These are phyloP conservation scores for Ceratobasidium sp. DNA, from an alignment of 1,284 basidiomycete species.

Conservation along the genomic window DNA sequence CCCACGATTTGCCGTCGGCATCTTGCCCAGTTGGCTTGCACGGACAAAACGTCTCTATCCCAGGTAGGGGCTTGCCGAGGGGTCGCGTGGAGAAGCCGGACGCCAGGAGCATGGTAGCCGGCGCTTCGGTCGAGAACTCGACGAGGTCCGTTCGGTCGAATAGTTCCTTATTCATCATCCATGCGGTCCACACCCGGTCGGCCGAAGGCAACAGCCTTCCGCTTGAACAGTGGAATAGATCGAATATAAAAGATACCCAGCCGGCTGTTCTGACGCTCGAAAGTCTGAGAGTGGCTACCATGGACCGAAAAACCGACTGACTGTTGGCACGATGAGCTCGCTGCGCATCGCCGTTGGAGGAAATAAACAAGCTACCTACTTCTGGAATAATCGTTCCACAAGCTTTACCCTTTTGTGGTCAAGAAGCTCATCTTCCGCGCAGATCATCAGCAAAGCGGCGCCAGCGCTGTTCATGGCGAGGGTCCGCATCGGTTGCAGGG, in stretches of 20 bases:
- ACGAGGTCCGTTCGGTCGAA: not conserved
- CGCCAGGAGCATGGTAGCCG: not conserved
- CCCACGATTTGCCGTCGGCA: not conserved
- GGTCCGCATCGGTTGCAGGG: not conserved
- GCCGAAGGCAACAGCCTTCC: too few relatives aligned
- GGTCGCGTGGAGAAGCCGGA: not conserved
- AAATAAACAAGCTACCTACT: not conserved
- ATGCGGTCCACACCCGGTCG: too few relatives aligned
- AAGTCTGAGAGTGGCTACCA: not conserved
- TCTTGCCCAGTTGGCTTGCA: too few relatives aligned
- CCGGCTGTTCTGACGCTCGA: not conserved
- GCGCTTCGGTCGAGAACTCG: not conserved
- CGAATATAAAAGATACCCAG: not conserved
- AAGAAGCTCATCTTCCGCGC: constrained; percentile 6
- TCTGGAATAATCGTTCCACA: not conserved
- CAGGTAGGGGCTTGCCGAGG: not conserved
- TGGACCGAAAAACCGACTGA: not conserved
- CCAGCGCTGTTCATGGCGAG: not conserved
- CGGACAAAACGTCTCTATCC: not conserved
- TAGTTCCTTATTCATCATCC: not conserved
- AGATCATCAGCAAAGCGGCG: not conserved
- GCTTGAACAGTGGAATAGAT: too few relatives aligned
- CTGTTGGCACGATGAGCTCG: not conserved
- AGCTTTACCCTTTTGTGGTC: not conserved
- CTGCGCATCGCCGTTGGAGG: not conserved